Evolutionary conservation across 768 basidiomycete species (phyloP).

Genomic region (Tylopilus balloui): DNA sequence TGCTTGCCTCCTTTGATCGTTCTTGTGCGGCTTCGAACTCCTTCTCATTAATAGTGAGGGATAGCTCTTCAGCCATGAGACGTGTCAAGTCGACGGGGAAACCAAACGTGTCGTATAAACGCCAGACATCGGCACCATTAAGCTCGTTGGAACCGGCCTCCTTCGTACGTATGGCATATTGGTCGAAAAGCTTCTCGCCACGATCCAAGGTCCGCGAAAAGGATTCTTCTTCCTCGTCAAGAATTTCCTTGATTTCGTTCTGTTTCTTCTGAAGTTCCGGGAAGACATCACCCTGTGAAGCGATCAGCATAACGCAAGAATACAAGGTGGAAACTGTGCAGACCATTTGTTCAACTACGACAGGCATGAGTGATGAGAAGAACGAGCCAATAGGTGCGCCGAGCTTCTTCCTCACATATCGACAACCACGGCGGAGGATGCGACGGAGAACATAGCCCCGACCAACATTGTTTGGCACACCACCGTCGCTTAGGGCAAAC

Average conservation of each 20-base stretch:
- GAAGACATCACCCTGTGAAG: conserved; percentile 71
- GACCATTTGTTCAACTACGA: conserved; percentile 86
- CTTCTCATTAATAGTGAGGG: conserved; percentile 74
- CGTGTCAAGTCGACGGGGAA: conserved; percentile 96
- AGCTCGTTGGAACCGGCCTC: conserved; percentile 62
- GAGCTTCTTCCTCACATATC: conserved; percentile 93
- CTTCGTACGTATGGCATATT: conserved; percentile 69
- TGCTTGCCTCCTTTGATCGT: conserved; percentile 87
- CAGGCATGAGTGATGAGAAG: conserved; percentile 89
- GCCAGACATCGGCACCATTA: conserved; percentile 92
- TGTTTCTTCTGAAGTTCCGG: conserved; percentile 86
- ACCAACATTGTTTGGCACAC: conserved; percentile 93
- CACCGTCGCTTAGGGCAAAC: conserved; percentile 94
- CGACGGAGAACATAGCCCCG: conserved; percentile 96
- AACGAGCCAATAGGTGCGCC: conserved; percentile 89
- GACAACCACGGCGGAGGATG: conserved; percentile 89
- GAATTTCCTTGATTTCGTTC: conserved; percentile 86
- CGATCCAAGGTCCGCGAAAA: conserved; percentile 97
- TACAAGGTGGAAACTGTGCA: conserved; percentile 14
- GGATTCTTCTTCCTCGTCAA: conserved; percentile 96
- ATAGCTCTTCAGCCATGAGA: conserved; percentile 94
- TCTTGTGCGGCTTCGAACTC: conserved; percentile 90
- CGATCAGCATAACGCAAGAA: conserved; percentile 7
- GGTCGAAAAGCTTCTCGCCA: conserved; percentile 92
- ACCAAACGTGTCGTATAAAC: conserved; percentile 95